Base-by-base conservation (phyloP, 148 eudicot species). In the Euryodendron excelsum region DNA sequence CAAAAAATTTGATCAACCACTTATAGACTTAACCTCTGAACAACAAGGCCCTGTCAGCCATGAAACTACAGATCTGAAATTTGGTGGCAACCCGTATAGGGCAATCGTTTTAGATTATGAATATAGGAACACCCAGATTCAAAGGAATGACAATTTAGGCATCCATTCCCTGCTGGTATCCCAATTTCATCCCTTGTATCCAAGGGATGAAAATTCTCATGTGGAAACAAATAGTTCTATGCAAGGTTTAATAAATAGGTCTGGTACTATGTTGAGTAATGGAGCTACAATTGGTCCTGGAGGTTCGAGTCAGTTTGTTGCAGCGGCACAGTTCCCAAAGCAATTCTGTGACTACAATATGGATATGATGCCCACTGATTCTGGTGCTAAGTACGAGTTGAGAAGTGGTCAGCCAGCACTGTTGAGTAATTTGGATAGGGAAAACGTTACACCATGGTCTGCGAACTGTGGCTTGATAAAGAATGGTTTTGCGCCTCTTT, bases 401-500 rank as follows among this genome's bases (percentile, higher is more conserved):
- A n/a, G n/a, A n/a, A n/a, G n/a, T n/a, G n/a, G n/a, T n/a, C n/a
- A n/a, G n/a, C n/a, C n/a, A n/a, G 71, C 69, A 61, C 12, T 27
- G 2, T 23, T 20, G 25, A 65, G 73, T 27, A 65, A 27, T 73
- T n/a, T 53, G 72, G 39, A 73, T 65, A 37, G 66, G 48, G 78
- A 64, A 41, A 81, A 76, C 61, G 60, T 34, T 25, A 47, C 23
- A 25, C 71, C 72, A 8, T 31, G 27, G 66, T n/a, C 58, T 28
- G 58, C 14, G 18, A 68, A 37, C 45, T 55, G 36, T 27, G 33
- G 37, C 61, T 28, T 23, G 44, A 74, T 74, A 30, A 67, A 61
- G 47, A 27, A 17, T 44, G 6, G 69, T 6, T 41, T 69, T 31
- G 75, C 23, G 13, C 67, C 48, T 12, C 27, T 8, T 17, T 56